A percentile compares a stretch with the other conserved stretches of the same genome.
phyloP scores from a whole-genome alignment of 2,329 filamentous ascomycete genomes.

The Aspergillus terreus region DNA sequence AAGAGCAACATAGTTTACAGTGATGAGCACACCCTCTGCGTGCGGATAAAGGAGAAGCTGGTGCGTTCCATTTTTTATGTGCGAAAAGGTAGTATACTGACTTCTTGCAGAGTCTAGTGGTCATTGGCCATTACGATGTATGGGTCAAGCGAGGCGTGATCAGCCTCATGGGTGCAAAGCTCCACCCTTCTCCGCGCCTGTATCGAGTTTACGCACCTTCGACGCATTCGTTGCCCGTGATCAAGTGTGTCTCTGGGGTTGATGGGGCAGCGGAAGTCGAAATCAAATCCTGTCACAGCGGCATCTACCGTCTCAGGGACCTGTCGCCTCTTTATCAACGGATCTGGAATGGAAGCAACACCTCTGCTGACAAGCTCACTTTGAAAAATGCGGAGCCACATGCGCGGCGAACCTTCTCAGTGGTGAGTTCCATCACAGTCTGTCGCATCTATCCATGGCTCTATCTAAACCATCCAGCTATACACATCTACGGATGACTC shows the following conservation, averaged over 20 bases:
- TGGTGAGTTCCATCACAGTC: constrained; percentile 27
- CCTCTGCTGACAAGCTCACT: constrained; percentile 29
- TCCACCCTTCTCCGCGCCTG: constrained; percentile 42
- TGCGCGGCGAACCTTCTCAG: constrained; percentile 35
- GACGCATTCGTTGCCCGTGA: constrained; percentile 54
- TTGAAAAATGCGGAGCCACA: constrained; percentile 24
- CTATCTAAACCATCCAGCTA: constrained; percentile 28
- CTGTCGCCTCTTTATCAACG: constrained; percentile 52
- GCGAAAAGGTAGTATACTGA: constrained; percentile 15
- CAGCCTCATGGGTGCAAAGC: constrained; percentile 56
- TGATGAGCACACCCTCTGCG: constrained; percentile 34
- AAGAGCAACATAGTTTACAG: constrained; percentile 37
- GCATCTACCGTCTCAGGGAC: constrained; percentile 42
- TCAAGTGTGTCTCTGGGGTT: constrained; percentile 43
- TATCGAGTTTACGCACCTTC: constrained; percentile 54
- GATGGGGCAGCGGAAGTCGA: constrained; percentile 46
- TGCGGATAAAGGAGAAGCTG: constrained; percentile 39
- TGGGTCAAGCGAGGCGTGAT: constrained; percentile 54
- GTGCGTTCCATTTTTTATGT: constrained; percentile 17
- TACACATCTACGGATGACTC: constrained; percentile 41
- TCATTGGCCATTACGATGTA: constrained; percentile 56
- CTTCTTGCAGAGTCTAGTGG: constrained; percentile 34
- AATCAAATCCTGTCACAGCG: constrained; percentile 45
- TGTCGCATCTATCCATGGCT: not conserved
- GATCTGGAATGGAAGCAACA: constrained; percentile 47